phyloP scores from a whole-genome alignment of 352 stramenopile species.

The Phytophthora syringae region DNA sequence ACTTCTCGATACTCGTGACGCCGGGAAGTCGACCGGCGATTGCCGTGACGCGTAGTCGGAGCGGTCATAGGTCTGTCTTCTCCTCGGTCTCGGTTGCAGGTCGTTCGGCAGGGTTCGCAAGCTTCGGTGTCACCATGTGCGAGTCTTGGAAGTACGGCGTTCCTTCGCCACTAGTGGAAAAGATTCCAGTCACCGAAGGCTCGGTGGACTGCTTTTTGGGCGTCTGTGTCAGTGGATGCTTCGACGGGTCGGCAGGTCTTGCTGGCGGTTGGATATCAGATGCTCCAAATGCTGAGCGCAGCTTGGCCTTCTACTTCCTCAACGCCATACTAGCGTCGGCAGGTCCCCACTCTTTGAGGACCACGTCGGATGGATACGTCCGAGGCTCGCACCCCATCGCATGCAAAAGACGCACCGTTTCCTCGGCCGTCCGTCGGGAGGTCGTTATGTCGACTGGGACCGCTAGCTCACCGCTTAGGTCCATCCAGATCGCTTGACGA shows the following conservation, averaged over 20 bases:
- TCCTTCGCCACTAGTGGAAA: not conserved
- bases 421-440: not conserved
- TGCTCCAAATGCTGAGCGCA: not conserved
- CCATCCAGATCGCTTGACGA: not conserved
- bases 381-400: conserved; percentile 7
- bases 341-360: not conserved
- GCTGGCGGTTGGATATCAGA: not conserved
- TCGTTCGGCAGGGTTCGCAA: no score
- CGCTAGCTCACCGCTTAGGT: not conserved
- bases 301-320: not conserved
- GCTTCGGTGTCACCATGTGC: not conserved
- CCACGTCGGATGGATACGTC: not conserved
- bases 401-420: conserved; percentile 5
- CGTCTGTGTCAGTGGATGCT: not conserved
- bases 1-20: no score
- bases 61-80: no score
- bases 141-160: conserved; percentile 12
- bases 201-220: not conserved
- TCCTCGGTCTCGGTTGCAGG: no score
- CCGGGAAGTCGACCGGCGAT: no score
- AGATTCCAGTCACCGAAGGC: not conserved
- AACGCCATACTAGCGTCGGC: not conserved
- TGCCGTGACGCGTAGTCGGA: no score
- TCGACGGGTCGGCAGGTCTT: not conserved
- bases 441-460: not conserved